Conservation (phyloP, 257 asterid genomes). For the Solanum neorickii region DNA sequence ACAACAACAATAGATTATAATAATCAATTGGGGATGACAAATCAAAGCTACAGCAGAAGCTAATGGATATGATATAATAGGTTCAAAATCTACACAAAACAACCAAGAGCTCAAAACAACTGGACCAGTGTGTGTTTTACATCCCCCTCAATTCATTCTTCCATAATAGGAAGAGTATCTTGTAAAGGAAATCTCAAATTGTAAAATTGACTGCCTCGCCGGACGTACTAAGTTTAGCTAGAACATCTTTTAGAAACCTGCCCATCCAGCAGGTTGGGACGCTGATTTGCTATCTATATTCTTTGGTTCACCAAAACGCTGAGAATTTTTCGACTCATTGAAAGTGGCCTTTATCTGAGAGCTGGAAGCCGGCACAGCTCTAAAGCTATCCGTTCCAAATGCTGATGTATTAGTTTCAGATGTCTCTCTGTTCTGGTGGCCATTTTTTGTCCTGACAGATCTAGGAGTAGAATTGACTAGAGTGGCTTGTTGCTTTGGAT, state of each 20-base stretch:
- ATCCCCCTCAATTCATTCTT: background rate
- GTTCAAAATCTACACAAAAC: background rate
- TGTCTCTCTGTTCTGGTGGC: slow-evolving; percentile 34
- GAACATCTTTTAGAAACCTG: slow-evolving; percentile 43
- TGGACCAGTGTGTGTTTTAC: background rate
- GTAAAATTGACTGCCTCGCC: background rate
- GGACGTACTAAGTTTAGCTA: background rate
- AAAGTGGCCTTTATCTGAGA: slow-evolving; percentile 29
- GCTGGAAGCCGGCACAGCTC: slow-evolving; percentile 52
- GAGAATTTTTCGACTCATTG: slow-evolving; percentile 30
- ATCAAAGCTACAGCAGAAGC: background rate
- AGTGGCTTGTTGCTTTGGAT: slow-evolving; percentile 23
- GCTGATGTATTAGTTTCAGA: slow-evolving; percentile 44
- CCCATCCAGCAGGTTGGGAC: slow-evolving; percentile 96
- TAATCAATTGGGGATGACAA: background rate
- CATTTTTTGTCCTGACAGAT: slow-evolving; percentile 67
- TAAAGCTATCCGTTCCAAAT: slow-evolving; percentile 67
- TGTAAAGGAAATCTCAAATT: background rate
- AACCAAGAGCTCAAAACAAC: background rate
- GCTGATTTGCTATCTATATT: slow-evolving; percentile 34
- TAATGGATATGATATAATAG: background rate
- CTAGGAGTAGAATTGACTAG: slow-evolving; percentile 25
- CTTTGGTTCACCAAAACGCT: slow-evolving; percentile 35
- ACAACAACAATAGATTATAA: background rate
- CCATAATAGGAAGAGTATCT: background rate